Evolutionary conservation across 345 rosid genomes (phyloP), one percentile per base, ranked within the genome.

Genomic region (Syzygium aqueum): DNA sequence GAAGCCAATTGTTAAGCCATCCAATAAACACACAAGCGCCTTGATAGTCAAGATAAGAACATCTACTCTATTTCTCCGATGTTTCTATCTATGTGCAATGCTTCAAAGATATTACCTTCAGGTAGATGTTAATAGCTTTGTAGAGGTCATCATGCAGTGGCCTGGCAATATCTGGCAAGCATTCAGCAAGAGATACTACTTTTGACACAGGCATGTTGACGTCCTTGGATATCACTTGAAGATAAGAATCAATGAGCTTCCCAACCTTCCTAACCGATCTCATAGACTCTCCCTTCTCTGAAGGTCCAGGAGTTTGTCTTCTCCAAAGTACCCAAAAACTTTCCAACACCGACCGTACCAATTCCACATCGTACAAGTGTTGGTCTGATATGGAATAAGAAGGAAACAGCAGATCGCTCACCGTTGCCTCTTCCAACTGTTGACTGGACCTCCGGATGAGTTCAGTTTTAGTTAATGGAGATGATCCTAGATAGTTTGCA

Each of bases 101-200:
- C 28, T 77, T 13, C 7, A 59, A 49, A 28, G 78, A 57, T 85
- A 23, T 57, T 91, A 95, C 99, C 98, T 96, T 96, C 86, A 98
- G 96, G 91, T 92, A 96, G 84, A 89, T 94, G 92, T 95, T 95
- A 89, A 98, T 94, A 50, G 96, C 98, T 90, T 93, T 94, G 94
- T 96, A 98, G 84, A 98, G 96, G 59, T 92, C 95, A 89, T 98
- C 97, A 84, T 98, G 99, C 86, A 93, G 90, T 85, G 91, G 89
- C 84, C 98, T 89, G 43, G 95, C 95, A 88, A 89, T 77, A 80
- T 93, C 95, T 0, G 99, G 98, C 88, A 98, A 88, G 49, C 94
- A 88, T 91, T 98, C 98, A 1, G 97, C 98, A 56, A 98, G 90
- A 88, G 94, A 91, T 25, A 93, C 91, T 27, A 96, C 84, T 87